Conservation (phyloP, 75 land plant genomes). For the Pinus taeda region DNA sequence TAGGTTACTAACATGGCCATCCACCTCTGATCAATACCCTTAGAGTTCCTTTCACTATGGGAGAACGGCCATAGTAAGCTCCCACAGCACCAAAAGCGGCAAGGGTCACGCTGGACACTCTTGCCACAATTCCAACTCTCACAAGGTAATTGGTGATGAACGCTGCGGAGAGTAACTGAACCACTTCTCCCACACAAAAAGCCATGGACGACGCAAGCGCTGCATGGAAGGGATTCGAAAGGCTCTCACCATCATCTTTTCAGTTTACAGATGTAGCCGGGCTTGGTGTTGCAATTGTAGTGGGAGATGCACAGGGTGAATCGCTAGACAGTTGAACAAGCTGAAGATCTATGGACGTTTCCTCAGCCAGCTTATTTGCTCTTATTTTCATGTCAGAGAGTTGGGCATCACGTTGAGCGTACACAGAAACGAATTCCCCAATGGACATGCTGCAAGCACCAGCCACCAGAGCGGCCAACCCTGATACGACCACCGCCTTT, state of each 20-base stretch:
- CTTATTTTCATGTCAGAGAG: slow-evolving; percentile 25
- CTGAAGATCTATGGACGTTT: no score
- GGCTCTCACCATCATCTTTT: not conserved
- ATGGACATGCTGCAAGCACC: slow-evolving; percentile 96
- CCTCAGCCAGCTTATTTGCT: no score
- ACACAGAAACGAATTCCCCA: slow-evolving; percentile 90
- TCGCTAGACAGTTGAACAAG: no score
- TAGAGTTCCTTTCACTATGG: slow-evolving; percentile 16
- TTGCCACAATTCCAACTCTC: slow-evolving; percentile 27
- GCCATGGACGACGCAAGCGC: slow-evolving; percentile 54
- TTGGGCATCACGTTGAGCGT: slow-evolving; percentile 75
- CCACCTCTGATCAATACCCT: slow-evolving; percentile 77
- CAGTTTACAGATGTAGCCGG: no score
- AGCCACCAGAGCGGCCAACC: slow-evolving; percentile 80
- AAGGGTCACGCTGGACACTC: slow-evolving; percentile 22
- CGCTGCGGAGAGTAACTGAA: slow-evolving; percentile 43
- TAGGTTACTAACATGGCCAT: slow-evolving; percentile 67
- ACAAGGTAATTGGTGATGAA: slow-evolving; percentile 20
- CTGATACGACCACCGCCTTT: slow-evolving; percentile 62
- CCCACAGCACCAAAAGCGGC: slow-evolving; percentile 39
- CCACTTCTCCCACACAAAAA: slow-evolving; percentile 36
- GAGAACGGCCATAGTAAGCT: slow-evolving; percentile 37
- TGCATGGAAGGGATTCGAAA: slow-evolving; percentile 37
- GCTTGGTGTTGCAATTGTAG: no score
- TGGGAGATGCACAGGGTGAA: no score